These are phyloP conservation scores for Vitis rupestris DNA, from an alignment of 164 flowering plant genomes.

Conservation along the genomic window DNA sequence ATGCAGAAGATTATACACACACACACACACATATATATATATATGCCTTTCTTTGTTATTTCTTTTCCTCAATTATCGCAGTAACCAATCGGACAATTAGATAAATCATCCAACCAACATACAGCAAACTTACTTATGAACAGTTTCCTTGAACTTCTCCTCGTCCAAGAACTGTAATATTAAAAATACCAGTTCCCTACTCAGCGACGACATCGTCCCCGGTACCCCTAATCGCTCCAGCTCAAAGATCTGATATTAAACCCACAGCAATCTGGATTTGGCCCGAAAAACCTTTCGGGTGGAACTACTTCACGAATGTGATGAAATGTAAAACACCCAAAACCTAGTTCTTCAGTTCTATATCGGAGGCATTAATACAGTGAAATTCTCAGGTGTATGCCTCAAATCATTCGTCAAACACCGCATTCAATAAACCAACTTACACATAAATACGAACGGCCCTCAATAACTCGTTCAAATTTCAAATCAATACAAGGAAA, in stretches of 20 bases:
- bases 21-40: no score
- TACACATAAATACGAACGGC: neutral
- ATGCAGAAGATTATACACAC: neutral
- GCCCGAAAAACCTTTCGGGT: neutral
- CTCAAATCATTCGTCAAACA: neutral
- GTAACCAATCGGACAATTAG: neutral
- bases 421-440: neutral
- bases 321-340: conserved; percentile 3
- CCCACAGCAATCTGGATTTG: neutral
- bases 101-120: neutral
- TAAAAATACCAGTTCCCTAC: conserved; percentile 67
- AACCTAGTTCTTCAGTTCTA: conserved; percentile 3
- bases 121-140: conserved; percentile 48
- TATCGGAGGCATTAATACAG: neutral
- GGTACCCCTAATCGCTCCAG: conserved; percentile 72
- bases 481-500: neutral
- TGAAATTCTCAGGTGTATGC: neutral
- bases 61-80: conserved; percentile 1
- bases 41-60: neutral
- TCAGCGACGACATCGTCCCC: conserved; percentile 66
- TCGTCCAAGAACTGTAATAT: conserved; percentile 73
- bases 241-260: conserved; percentile 27
- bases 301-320: neutral
- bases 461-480: neutral
- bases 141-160: conserved; percentile 73